Conservation (phyloP, 805 yeast species). For the Clavispora santaluciae region DNA sequence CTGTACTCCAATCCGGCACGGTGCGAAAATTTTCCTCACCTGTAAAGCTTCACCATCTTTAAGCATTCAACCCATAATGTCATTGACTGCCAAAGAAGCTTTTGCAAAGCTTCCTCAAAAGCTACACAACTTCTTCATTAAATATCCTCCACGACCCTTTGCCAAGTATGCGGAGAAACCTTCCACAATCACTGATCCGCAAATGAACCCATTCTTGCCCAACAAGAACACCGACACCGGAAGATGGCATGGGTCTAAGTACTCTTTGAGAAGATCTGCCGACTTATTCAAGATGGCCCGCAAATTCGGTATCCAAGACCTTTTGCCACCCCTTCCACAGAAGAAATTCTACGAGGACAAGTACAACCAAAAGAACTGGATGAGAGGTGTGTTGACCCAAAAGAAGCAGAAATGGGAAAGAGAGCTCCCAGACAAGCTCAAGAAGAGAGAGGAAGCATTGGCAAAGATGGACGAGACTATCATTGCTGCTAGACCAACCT, state of each 20-base stretch:
- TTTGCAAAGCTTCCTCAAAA: slow-evolving; percentile 63
- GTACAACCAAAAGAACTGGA: slow-evolving; percentile 59
- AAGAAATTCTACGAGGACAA: slow-evolving; percentile 78
- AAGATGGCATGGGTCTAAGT: slow-evolving; percentile 70
- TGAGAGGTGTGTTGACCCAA: slow-evolving; percentile 73
- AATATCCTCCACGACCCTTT: slow-evolving; percentile 83
- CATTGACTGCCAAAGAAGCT: slow-evolving; percentile 35
- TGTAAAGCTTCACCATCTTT: not conserved
- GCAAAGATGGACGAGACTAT: slow-evolving; percentile 62
- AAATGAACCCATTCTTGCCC: slow-evolving; percentile 83
- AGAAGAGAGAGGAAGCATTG: slow-evolving; percentile 61
- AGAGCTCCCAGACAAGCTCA: slow-evolving; percentile 52
- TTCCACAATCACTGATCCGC: slow-evolving; percentile 57
- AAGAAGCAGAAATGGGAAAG: slow-evolving; percentile 83
- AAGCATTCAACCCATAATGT: slow-evolving; percentile 11
- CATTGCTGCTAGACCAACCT: slow-evolving; percentile 51
- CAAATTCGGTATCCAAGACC: slow-evolving; percentile 71
- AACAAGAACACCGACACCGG: slow-evolving; percentile 80
- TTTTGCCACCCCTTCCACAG: slow-evolving; percentile 63
- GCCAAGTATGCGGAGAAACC: slow-evolving; percentile 61
- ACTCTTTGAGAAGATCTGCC: slow-evolving; percentile 76
- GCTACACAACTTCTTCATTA: slow-evolving; percentile 69
- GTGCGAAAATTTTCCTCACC: slow-evolving; percentile 12
- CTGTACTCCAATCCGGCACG: slow-evolving; percentile 2
- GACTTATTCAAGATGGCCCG: slow-evolving; percentile 79